Evolutionary conservation across 306 rosid genomes (phyloP).

Genomic region (Cucumis cinereus): DNA sequence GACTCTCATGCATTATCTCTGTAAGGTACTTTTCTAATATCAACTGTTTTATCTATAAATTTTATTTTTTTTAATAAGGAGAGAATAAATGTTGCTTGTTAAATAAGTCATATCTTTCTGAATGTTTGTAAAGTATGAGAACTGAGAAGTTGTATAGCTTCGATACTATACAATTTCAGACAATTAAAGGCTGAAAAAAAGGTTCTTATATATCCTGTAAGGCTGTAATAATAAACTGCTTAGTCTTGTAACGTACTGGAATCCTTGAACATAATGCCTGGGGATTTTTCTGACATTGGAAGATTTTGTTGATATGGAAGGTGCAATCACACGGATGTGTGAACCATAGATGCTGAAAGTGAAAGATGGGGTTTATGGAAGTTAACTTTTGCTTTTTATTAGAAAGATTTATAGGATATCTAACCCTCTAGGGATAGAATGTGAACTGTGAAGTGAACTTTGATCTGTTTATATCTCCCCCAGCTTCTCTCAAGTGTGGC

Average conservation of each 20-base stretch:
- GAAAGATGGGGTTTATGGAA: neutral
- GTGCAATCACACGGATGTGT: too few relatives aligned
- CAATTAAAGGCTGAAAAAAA: neutral
- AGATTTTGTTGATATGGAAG: too few relatives aligned
- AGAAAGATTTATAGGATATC: neutral
- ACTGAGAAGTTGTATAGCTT: neutral
- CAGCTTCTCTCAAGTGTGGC: neutral
- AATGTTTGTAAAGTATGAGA: neutral
- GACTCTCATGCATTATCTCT: constrained; percentile 98
- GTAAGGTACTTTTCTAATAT: constrained; percentile 50
- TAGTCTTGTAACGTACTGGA: neutral
- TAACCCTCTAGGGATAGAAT: neutral
- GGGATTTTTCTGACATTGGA: too few relatives aligned
- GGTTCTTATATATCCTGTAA: neutral
- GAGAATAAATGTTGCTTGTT: neutral
- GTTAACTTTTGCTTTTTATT: neutral
- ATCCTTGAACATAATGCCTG: neutral
- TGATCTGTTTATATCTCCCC: neutral
- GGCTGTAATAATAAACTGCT: neutral
- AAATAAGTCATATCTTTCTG: neutral
- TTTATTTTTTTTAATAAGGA: too few relatives aligned
- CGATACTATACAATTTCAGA: neutral
- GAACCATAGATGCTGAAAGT: neutral
- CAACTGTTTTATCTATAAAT: constrained; percentile 5
- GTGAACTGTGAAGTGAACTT: neutral